Base-by-base conservation (phyloP, 2,329 filamentous ascomycete genomes). In the Volutella citrinella region DNA sequence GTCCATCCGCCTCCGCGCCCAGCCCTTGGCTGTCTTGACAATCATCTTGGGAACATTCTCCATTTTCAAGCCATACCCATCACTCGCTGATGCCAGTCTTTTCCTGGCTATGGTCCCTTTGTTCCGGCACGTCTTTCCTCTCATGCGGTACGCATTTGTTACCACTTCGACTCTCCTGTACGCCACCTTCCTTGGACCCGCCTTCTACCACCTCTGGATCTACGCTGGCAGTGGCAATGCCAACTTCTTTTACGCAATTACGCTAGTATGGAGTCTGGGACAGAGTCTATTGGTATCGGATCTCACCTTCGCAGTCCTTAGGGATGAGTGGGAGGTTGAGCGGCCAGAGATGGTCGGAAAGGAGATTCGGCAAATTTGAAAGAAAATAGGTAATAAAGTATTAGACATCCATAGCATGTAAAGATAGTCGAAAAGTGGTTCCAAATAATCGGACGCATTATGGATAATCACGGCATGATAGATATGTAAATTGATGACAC, bases 231-330 rank as follows among this genome's bases (percentile, higher is more conserved):
- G 89, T 36, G 93, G 93, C 18, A 98, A 98, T 54, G 93, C 93
- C 39, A 98, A 98, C 60, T 98, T 98, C 68, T 98, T 98, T 67
- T 98, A 98, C 58, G 93, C 93, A 46, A 97, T 98, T 52, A 98
- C 93, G 0, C 68, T 98, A n/a, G 93, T 98, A 1, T 98, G 93
- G 93, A 95, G 88, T 56, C 62, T 98, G 16, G 93, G 88, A 0
- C 74, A 95, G 49, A 90, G 89, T 22, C 72, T 98, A 43, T 68
- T 98, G 19, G 77, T 97, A 7, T 88, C 87, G 10, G 93, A 98
- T 58, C 73, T 88, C 33, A 72, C 95, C 3, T 97, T 94, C 64
- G 89, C 93, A 0, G 80, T 90, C 6, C 68, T 98, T 42, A 72
- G 93, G 39, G 93, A 98, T 52, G 93, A 98, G 61, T 89, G 89